Evolutionary conservation across 2,329 filamentous ascomycete species (phyloP).

Genomic region (Monascus ruber): DNA sequence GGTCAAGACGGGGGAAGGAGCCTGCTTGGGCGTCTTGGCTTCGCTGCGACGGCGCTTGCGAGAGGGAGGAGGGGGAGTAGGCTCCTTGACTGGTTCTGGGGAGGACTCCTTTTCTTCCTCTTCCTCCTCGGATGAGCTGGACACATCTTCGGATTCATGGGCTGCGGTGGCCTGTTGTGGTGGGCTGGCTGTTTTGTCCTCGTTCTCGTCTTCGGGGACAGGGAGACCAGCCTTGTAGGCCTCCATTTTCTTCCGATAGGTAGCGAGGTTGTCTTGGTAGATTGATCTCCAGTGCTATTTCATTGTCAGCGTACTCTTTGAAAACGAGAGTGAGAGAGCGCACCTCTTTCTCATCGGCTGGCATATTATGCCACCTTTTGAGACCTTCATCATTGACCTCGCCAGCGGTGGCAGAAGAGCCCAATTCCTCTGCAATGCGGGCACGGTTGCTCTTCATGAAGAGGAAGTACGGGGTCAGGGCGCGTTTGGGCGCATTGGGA

Average conservation of each 20-base stretch:
- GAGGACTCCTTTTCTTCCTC: constrained; percentile 22
- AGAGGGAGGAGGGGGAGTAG: constrained; percentile 30
- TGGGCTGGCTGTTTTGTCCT: constrained; percentile 29
- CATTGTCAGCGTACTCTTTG: constrained; percentile 4
- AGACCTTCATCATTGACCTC: constrained; percentile 82
- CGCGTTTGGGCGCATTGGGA: constrained; percentile 88
- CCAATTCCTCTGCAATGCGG: constrained; percentile 69
- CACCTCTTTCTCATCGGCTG: constrained; percentile 58
- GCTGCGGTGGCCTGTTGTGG: constrained; percentile 30
- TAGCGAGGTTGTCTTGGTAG: constrained; percentile 46
- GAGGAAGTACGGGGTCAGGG: constrained; percentile 87
- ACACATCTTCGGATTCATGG: constrained; percentile 17
- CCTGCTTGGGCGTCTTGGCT: constrained; percentile 21
- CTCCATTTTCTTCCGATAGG: constrained; percentile 45
- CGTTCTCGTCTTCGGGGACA: constrained; percentile 31
- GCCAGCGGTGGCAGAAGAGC: constrained; percentile 64
- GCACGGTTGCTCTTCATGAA: constrained; percentile 82
- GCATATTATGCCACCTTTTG: constrained; percentile 72
- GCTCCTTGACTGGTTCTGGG: constrained; percentile 29
- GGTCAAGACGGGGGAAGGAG: constrained; percentile 11
- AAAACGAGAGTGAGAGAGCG: constrained; percentile 9
- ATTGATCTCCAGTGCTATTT: constrained; percentile 43
- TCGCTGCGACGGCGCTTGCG: constrained; percentile 35
- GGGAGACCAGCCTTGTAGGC: constrained; percentile 45
- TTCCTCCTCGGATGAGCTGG: constrained; percentile 12